Base-by-base conservation (phyloP, 208 protist genomes). In the Trypanosoma lewisi region DNA sequence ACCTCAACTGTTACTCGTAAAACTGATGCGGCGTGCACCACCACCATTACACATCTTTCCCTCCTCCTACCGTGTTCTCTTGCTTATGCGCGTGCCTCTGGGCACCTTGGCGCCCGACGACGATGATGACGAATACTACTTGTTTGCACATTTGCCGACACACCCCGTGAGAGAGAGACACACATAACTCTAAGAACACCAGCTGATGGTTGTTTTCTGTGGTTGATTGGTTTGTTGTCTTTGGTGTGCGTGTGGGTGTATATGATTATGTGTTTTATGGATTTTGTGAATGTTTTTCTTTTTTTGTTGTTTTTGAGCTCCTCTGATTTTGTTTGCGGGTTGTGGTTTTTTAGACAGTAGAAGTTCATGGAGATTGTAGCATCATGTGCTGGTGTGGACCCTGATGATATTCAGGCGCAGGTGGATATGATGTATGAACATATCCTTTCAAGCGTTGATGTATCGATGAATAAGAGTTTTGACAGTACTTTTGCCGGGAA, bases 1-100 rank as follows among this genome's bases (percentile, higher is more conserved):
- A 62, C 67, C 58, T 67, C 58, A 60, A 63, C 55, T 73, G 67
- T 73, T 73, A 73, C 67, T 73, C 67, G 60, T 56, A 50, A 17
- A 6, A 66, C 67, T 73, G 67, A 73, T 30, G 58, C 67, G 27
- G 50, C 58, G 67, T 23, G 42, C 42, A 14, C 42, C n/a, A 14
- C 42, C 42, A 25, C 42, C 42, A 14, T 7, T 19, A 19, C 23
- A 9, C n/a, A 25, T 7, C 2, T 44, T 17, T 17, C n/a, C 39
- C 39, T 44, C 39, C 39, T 12, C 39, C 39, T 44, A 11, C 39
- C 12, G 6, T 39, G n/a, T n/a, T n/a, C n/a, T n/a, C n/a, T 49
- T 17, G 53, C 12, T 60, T 28, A n/a, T 57, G 37, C 39, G n/a
- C 9, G n/a, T n/a, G 3, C 57, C 57, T 5, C 33, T 42, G 41